Base-by-base conservation (phyloP, 768 basidiomycete genomes). In the Rhodotorula graminis region DNA sequence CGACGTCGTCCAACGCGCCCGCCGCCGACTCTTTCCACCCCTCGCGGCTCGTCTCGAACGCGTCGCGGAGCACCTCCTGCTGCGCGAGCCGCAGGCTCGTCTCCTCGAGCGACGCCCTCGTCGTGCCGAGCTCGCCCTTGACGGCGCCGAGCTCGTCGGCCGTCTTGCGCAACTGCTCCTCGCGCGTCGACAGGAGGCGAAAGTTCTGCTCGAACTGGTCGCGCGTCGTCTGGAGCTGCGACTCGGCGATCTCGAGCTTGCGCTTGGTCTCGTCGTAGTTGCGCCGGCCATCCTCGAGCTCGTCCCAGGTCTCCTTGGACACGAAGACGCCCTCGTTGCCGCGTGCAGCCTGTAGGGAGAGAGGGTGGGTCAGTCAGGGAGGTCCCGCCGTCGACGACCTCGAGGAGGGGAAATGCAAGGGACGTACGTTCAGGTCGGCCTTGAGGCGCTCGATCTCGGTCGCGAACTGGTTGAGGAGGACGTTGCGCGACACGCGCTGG, bases 321-420 rank as follows among this genome's bases (percentile, higher is more conserved):
- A 98, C 89, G 81, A 89, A 96, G 49, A 97, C 91, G 15, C 96
- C 96, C 77, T 95, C 93, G 85, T 95, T 95, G 81, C 96, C 93
- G 50, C 94, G 86, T 12, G 93, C 90, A 14, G 96, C 94, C 75
- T 82, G 65, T 15, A 21, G 11, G 10, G 33, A 33, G 2, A 12
- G 52, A 42, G 21, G 37, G 19, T n/a, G n/a, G n/a, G n/a, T n/a
- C n/a, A n/a, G n/a, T n/a, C n/a, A n/a, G n/a, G n/a, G n/a, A n/a
- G n/a, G n/a, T n/a, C n/a, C n/a, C n/a, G n/a, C n/a, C n/a, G n/a
- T n/a, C n/a, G n/a, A n/a, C n/a, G n/a, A n/a, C n/a, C n/a, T n/a
- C n/a, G n/a, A n/a, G n/a, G n/a, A n/a, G n/a, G n/a, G n/a, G n/a
- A n/a, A n/a, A n/a, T n/a, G n/a, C n/a, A n/a, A n/a, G n/a, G 27